Evolutionary conservation across 2,329 filamentous ascomycete genomes (phyloP).

Genomic region (Colletotrichum musicola): DNA sequence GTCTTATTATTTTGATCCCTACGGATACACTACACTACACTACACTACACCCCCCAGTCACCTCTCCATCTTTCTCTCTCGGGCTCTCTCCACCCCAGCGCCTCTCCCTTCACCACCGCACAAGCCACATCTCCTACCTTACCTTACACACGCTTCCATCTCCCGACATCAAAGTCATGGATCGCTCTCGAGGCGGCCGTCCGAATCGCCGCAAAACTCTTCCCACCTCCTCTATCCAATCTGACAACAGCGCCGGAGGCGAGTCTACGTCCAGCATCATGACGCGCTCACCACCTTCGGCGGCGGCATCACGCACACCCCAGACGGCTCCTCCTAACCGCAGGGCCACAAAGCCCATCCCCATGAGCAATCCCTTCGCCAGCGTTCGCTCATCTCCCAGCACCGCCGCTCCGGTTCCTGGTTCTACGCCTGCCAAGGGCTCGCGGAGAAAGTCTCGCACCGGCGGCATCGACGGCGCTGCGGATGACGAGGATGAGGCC

Average conservation of each 20-base stretch:
- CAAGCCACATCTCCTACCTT: constrained; percentile 10
- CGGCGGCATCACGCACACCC: constrained; percentile 33
- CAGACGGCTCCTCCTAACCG: constrained; percentile 39
- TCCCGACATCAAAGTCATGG: neutral
- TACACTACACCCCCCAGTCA: neutral
- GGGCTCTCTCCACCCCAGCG: neutral
- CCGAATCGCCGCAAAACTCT: constrained; percentile 35
- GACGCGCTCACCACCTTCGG: constrained; percentile 34
- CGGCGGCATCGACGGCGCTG: constrained; percentile 27
- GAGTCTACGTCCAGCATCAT: constrained; percentile 33
- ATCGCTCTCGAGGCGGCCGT: constrained; percentile 27
- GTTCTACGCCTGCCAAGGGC: constrained; percentile 10
- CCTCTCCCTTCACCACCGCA: constrained; percentile 14
- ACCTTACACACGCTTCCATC: neutral
- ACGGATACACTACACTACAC: neutral
- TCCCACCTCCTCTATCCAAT: constrained; percentile 30
- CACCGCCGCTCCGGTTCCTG: constrained; percentile 13
- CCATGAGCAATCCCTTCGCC: constrained; percentile 30
- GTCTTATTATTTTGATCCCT: constrained; percentile 23
- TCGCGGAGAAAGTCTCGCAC: constrained; percentile 36
- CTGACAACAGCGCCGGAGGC: constrained; percentile 32
- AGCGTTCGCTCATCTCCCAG: constrained; percentile 29
- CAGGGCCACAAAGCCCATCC: constrained; percentile 26
- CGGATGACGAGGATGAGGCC: constrained; percentile 60
- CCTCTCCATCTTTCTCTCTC: neutral